Evolutionary conservation across 345 rosid species (phyloP), one percentile per base, ranked within the genome.

Genomic region (Orychophragmus violaceus): DNA sequence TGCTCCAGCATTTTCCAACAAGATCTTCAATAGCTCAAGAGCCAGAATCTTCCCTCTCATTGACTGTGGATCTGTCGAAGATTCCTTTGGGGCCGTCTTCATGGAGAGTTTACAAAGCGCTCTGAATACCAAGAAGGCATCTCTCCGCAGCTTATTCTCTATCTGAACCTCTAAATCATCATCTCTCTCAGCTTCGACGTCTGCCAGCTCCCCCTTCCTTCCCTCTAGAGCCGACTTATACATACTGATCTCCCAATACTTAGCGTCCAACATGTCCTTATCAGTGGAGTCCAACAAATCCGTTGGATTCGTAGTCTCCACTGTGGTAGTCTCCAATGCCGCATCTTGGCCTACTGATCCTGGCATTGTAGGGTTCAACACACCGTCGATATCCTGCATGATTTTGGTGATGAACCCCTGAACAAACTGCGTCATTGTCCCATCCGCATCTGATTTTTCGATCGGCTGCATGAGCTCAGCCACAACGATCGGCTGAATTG

Each of bases 221-320:
- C 96, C 99, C 78, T 94, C 99, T 52, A 94, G 69, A 1, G 99
- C 99, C 1, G 97, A 86, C 82, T 94, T 90, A 24, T 94, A 94
- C 97, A 94, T 88, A 75, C 99, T 94, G 57, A 94, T 94, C 88
- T 94, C 99, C 99, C 99, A 94, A 73, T 94, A 94, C 78, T 94
- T 94, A 3, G 99, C 99, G 57, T 94, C 99, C 79, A 94, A 69
- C 97, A 90, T 90, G 45, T 90, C 97, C 84, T 88, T 90, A 74
- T 88, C 97, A 5, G 82, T 83, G 17, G 91, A 86, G 63, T 86
- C 91, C 67, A 86, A 66, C 80, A 86, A 80, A 67, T 86, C 91
- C 6, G 91, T 76, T 0, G 88, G 88, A 74, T 86, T 86, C 2
- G 88, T 86, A 21, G 86, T 80, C 68, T 82, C 88, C 60, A 86